Evolutionary conservation across 495 filamentous ascomycete genomes (phyloP).

Genomic region (Ramalina intermedia): DNA sequence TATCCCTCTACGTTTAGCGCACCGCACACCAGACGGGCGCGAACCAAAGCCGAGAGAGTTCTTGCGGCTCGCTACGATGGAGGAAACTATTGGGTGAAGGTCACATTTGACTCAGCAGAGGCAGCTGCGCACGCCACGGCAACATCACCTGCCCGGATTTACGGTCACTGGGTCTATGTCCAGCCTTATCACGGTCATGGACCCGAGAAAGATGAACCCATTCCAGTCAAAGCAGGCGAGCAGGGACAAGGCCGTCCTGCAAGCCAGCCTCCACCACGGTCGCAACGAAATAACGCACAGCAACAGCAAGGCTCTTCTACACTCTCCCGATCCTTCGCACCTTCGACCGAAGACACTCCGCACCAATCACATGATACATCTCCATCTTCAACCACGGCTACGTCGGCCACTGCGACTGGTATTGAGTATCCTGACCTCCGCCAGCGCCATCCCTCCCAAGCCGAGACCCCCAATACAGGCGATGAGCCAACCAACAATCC

Average conservation of each 20-base stretch:
- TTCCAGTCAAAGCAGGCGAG: slow-evolving; percentile 32
- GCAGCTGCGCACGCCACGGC: slow-evolving; percentile 65
- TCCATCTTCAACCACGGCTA: slow-evolving; percentile 31
- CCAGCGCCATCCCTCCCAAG: slow-evolving; percentile 10
- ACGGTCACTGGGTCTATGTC: slow-evolving; percentile 62
- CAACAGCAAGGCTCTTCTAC: slow-evolving; percentile 20
- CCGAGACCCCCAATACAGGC: neutral
- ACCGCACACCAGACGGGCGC: slow-evolving; percentile 40
- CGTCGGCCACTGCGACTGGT: slow-evolving; percentile 48
- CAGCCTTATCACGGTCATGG: slow-evolving; percentile 61
- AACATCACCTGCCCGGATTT: slow-evolving; percentile 60
- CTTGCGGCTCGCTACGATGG: slow-evolving; percentile 64
- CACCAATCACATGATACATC: slow-evolving; percentile 19
- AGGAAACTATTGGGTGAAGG: slow-evolving; percentile 81
- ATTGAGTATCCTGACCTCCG: slow-evolving; percentile 9
- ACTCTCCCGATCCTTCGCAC: slow-evolving; percentile 31
- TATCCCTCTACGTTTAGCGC: slow-evolving; percentile 51
- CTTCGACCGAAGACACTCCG: neutral
- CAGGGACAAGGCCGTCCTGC: slow-evolving; percentile 15
- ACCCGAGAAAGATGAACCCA: slow-evolving; percentile 48
- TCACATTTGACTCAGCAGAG: slow-evolving; percentile 73
- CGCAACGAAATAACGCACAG: slow-evolving; percentile 21
- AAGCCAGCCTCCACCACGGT: slow-evolving; percentile 20
- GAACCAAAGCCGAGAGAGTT: slow-evolving; percentile 54
- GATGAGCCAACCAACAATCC: slow-evolving; percentile 7